Percentiles rank a stretch among this genome's conserved stretches.
These are phyloP conservation scores for Rutstroemia sp. DNA, from an alignment of 2,329 filamentous ascomycete species.

Conservation along the genomic window DNA sequence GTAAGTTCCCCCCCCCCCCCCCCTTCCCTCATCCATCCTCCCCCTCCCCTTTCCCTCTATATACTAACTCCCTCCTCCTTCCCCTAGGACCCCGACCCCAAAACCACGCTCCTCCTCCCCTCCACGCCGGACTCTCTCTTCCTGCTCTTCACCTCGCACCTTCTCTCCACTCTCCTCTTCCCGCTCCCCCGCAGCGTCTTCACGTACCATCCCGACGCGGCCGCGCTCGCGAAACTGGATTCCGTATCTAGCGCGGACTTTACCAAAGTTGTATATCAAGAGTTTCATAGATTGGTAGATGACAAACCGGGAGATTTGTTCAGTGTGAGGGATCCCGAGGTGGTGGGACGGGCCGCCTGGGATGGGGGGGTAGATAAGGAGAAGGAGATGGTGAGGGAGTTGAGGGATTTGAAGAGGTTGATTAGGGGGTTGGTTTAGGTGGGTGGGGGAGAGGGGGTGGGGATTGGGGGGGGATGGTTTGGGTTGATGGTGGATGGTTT, in stretches of 20 bases:
- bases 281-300: not conserved
- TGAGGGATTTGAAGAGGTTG: not conserved
- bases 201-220: no score
- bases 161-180: not conserved
- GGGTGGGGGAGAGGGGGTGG: no score
- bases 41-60: not conserved
- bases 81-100: no score
- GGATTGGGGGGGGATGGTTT: no score
- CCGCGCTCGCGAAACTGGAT: no score
- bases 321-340: not conserved
- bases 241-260: not conserved
- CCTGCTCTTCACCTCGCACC: not conserved
- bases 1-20: not conserved
- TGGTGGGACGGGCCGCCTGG: not conserved
- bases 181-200: not conserved
- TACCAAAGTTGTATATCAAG: not conserved
- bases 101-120: no score
- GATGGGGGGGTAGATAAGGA: not conserved
- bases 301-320: not conserved
- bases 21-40: not conserved
- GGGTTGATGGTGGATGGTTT: no score
- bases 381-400: not conserved
- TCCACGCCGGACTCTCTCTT: not conserved
- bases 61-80: no score
- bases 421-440: no score